Base-by-base conservation (phyloP, 2,329 filamentous ascomycete species). In the Neurospora sp. region DNA sequence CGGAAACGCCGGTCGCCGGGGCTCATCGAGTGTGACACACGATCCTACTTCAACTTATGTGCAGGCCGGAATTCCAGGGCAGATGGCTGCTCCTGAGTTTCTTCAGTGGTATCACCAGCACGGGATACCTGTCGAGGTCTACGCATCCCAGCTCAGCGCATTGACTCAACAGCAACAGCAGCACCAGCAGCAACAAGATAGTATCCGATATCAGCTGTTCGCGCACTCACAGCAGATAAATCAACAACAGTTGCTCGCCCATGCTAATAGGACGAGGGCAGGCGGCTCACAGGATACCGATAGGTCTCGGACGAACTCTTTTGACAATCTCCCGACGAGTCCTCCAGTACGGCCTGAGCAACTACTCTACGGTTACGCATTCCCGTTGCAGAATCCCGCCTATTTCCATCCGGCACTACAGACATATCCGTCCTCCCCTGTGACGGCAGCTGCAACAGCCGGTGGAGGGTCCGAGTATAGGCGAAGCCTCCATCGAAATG, bases 251-350 rank as follows among this genome's bases (percentile, higher is more conserved):
- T 80, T 78, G 28, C 73, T 82, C 70, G 79, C 82, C 71, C 82
- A 81, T 77, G 81, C 79, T 68, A 82, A 80, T 75, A 82, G 80
- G 76, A 79, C 82, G 76, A 62, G 52, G 23, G 81, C 80, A 72
- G 78, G 77, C 68, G 77, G 74, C 70, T 77, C 80, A 46, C 77
- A 80, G 73, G 69, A 77, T 5, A 70, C 82, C 70, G 83, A 87
- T 74, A 80, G 88, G 72, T 85, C 87, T 43, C 84, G 88, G 71
- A 89, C 87, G 6, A 88, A 86, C 75, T 89, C 87, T 12, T 87
- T 89, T 74, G 88, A 90, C 74, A 88, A 85, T 69, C 82, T 86
- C 19, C 87, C 88, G 5, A 77, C 88, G 43, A 86, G 83, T n/a
- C 86, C 87, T 0, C 86, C 88, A 2, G 76, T 88, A 3, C 83